Evolutionary conservation across 2,329 filamentous ascomycete genomes (phyloP), one percentile per base, ranked within the genome.

Genomic region (Plectosphaerella cucumerina): DNA sequence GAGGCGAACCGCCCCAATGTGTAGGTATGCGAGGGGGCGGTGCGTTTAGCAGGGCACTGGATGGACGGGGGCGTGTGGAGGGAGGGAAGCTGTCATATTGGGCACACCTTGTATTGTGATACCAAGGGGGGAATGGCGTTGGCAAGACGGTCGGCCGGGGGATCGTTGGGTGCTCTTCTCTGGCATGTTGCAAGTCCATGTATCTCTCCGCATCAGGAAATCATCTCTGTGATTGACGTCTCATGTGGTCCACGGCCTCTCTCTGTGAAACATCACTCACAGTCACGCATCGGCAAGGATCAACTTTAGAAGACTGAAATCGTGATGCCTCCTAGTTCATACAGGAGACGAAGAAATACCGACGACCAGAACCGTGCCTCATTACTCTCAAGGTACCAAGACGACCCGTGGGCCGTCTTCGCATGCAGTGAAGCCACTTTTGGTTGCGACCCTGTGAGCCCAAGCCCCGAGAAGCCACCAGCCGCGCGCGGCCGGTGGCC

Each of bases 401-500:
- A 49, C 53, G 51, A 57, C 55, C 55, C 51, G 50, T 53, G 22
- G 53, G 49, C 49, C 55, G 23, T 56, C 53, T 48, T 34, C 51
- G 54, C 55, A 55, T 55, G 55, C 55, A 53, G 23, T 43, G 47
- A 50, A 57, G 53, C 55, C 55, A 53, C 53, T 53, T 57, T 57
- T 57, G 47, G 18, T 50, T 51, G 37, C 55, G 47, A 57, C 55
- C 53, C 54, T 8, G 43, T 51, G 55, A 56, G 53, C 47, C 23
- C 9, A 26, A 26, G 23, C 26, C n/a, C 26, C 48, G 50, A 48
- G 54, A 48, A 48, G 54, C 46, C 46, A 37, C 54, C 20, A 37
- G 44, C 53, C 50, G 31, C 53, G 31, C 53, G 44, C 44, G 51
- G 50, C 48, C 12, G 53, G 48, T 37, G 44, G 51, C 49, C 53